Evolutionary conservation across 768 basidiomycete species (phyloP).

Genomic region (Mycena amicta): DNA sequence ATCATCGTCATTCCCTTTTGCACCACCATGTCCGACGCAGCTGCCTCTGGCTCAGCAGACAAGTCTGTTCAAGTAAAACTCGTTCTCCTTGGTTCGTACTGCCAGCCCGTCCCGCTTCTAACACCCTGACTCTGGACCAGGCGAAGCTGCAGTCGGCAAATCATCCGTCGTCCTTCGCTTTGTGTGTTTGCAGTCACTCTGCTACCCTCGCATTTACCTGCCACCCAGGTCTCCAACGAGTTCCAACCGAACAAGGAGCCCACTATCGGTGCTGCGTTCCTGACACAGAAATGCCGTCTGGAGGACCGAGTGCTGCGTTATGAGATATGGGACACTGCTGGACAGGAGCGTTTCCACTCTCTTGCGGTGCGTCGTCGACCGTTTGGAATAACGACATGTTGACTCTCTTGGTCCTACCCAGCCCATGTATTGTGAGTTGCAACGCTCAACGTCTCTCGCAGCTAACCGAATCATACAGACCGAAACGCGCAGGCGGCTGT

Average conservation of each 20-base stretch:
- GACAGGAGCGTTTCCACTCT: slow-evolving; percentile 96
- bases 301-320: slow-evolving; percentile 93
- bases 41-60: slow-evolving; percentile 71
- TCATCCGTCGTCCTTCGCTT: slow-evolving; percentile 98
- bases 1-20: slow-evolving; percentile 12
- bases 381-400: slow-evolving; percentile 2
- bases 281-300: slow-evolving; percentile 92
- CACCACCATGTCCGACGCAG: slow-evolving; percentile 63
- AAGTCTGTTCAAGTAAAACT: slow-evolving; percentile 98
- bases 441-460: background rate
- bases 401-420: slow-evolving; percentile 31
- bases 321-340: slow-evolving; percentile 98
- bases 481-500: slow-evolving; percentile 98
- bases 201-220: slow-evolving; percentile 18
- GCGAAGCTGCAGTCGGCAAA: slow-evolving; percentile 98
- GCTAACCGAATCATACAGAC: slow-evolving; percentile 31
- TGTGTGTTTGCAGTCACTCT: slow-evolving; percentile 50
- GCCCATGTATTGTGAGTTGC: slow-evolving; percentile 82
- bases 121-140: slow-evolving; percentile 41
- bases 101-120: slow-evolving; percentile 12
- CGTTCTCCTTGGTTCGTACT: slow-evolving; percentile 80
- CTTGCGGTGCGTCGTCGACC: slow-evolving; percentile 68
- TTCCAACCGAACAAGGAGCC: slow-evolving; percentile 99
- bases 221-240: slow-evolving; percentile 84
- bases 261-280: slow-evolving; percentile 95